Conservation (phyloP, 2,329 filamentous ascomycete species). For the Xylariaceae sp. region DNA sequence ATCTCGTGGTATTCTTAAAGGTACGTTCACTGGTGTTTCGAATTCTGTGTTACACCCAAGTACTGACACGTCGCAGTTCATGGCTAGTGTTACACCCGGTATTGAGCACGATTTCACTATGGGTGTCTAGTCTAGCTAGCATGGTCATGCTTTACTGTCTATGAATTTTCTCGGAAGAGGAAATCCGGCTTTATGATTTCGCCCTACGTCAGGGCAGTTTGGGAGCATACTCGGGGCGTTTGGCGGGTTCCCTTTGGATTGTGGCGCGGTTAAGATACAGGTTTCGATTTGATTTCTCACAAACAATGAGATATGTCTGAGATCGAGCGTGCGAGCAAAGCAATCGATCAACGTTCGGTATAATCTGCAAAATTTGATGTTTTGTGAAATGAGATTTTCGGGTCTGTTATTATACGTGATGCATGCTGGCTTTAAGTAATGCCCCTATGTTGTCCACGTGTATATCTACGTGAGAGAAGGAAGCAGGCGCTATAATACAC, state of each 20-base stretch:
- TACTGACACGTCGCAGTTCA: constrained; percentile 52
- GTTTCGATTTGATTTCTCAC: too few species aligned
- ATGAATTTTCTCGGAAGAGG: not conserved
- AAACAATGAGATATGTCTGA: too few species aligned
- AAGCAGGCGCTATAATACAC: too few species aligned
- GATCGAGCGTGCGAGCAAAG: too few species aligned
- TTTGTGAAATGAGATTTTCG: too few species aligned
- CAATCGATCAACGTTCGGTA: too few species aligned
- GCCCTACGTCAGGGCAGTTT: too few species aligned
- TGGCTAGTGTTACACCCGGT: constrained; percentile 87
- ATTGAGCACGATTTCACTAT: constrained; percentile 99
- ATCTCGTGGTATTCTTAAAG: constrained; percentile 83
- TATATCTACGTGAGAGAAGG: too few species aligned
- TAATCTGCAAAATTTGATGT: too few species aligned
- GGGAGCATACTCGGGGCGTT: not conserved
- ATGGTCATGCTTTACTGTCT: constrained; percentile 5
- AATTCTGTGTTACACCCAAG: not conserved
- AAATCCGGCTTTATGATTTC: not conserved
- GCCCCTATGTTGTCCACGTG: too few species aligned
- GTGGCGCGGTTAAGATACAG: not conserved
- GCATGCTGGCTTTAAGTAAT: too few species aligned
- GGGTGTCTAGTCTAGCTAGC: constrained; percentile 62
- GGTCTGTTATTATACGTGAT: too few species aligned
- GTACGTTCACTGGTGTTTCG: constrained; percentile 41
- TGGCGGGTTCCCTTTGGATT: not conserved